A percentile compares a stretch with the other conserved stretches of the same genome.
These are phyloP conservation scores for Taiwanofungus camphoratus DNA, from an alignment of 1,284 basidiomycete genomes.

Conservation along the genomic window DNA sequence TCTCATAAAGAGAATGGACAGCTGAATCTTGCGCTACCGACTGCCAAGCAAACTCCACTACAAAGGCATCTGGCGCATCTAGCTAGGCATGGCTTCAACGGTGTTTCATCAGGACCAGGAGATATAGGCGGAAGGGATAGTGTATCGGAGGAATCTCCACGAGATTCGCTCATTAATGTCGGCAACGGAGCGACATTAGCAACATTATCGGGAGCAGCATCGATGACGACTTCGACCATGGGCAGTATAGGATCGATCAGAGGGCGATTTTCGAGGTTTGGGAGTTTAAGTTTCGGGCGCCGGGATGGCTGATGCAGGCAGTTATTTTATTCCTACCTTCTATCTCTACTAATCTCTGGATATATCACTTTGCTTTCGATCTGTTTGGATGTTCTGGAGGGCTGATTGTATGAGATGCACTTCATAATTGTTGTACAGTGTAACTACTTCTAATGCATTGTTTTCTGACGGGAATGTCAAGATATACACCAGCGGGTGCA, in stretches of 20 bases:
- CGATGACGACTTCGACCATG: slow-evolving; percentile 29
- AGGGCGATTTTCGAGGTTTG: slow-evolving; percentile 62
- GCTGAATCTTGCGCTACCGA: slow-evolving; percentile 18
- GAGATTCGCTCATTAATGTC: slow-evolving; percentile 66
- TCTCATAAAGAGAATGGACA: slow-evolving; percentile 17
- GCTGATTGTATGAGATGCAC: slow-evolving; percentile 20
- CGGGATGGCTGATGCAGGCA: slow-evolving; percentile 32
- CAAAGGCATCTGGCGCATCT: slow-evolving; percentile 74
- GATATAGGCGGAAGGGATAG: slow-evolving; percentile 54
- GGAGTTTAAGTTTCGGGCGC: slow-evolving; percentile 65
- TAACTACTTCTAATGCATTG: slow-evolving; percentile 20
- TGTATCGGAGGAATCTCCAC: slow-evolving; percentile 57
- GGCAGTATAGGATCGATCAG: slow-evolving; percentile 36
- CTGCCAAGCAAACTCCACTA: slow-evolving; percentile 62
- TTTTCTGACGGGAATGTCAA: neutral
- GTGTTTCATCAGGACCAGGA: slow-evolving; percentile 66
- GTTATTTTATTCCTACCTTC: neutral
- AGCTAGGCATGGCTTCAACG: slow-evolving; percentile 73
- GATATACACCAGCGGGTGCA: no score
- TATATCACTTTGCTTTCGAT: slow-evolving; percentile 11
- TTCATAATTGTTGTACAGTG: slow-evolving; percentile 25
- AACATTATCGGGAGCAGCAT: slow-evolving; percentile 26
- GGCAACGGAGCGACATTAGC: slow-evolving; percentile 23
- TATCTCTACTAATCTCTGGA: slow-evolving; percentile 1
- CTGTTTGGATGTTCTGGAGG: slow-evolving; percentile 11